A percentile compares a stretch with the other conserved stretches of the same genome.
Conservation (phyloP, 495 filamentous ascomycete species). For the Choiromyces venosus region DNA sequence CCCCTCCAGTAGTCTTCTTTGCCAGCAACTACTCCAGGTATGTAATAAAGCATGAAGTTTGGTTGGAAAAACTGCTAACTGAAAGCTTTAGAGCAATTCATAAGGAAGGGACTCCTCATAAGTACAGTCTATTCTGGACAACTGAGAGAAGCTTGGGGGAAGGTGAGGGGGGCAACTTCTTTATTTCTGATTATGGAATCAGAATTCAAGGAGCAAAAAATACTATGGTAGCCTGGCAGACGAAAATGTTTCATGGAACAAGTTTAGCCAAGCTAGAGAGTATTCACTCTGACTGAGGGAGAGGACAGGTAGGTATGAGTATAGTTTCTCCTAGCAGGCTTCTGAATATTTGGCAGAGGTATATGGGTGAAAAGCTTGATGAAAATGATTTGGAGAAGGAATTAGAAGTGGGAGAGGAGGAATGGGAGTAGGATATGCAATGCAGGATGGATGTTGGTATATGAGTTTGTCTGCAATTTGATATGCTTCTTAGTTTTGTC, state of each 20-base stretch:
- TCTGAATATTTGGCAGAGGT: neutral
- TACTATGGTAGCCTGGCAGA: constrained; percentile 5
- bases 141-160: neutral
- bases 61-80: neutral
- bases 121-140: neutral
- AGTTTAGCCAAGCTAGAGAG: neutral
- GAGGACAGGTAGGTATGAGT: neutral
- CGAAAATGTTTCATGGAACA: constrained; percentile 11
- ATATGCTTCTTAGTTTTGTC: no score
- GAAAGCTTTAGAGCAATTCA: neutral
- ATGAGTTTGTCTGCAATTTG: no score
- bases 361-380: neutral
- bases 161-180: neutral
- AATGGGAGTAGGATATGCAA: neutral
- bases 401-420: neutral
- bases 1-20: no score
- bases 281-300: neutral
- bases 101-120: neutral
- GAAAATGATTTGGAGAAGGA: neutral
- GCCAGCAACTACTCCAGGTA: no score
- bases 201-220: neutral
- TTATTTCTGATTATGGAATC: neutral
- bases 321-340: constrained; percentile 13
- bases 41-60: neutral
- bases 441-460: no score